Evolutionary conservation across 164 flowering plant genomes (phyloP).

Genomic region (Vitis cinerea): DNA sequence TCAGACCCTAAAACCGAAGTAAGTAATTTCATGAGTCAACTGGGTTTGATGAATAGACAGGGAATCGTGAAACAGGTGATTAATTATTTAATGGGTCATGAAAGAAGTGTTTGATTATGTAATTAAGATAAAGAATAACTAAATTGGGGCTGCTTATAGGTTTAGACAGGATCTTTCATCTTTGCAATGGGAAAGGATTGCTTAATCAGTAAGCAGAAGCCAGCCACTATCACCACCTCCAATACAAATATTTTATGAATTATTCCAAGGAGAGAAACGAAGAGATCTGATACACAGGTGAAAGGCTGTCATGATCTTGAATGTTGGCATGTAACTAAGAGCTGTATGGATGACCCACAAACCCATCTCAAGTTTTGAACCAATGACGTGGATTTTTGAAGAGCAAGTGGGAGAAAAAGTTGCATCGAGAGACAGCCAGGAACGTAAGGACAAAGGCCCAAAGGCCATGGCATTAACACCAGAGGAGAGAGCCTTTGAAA

Average conservation of each 20-base stretch:
- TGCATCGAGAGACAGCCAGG: background rate
- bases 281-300: background rate
- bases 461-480: too few species aligned
- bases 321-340: background rate
- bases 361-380: background rate
- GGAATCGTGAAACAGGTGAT: too few species aligned
- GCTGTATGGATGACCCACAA: background rate
- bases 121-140: too few species aligned
- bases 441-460: background rate
- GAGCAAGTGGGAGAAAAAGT: background rate
- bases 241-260: background rate
- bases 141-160: too few species aligned
- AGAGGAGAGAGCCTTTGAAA: too few species aligned
- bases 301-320: background rate
- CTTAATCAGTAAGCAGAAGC: conserved; percentile 4
- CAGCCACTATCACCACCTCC: background rate
- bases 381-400: too few species aligned
- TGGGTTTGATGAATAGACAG: too few species aligned
- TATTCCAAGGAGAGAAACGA: background rate
- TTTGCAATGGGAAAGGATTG: background rate
- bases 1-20: too few species aligned
- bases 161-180: background rate
- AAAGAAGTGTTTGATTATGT: too few species aligned
- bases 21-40: too few species aligned
- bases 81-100: too few species aligned